Evolutionary conservation across 768 basidiomycete genomes (phyloP).

Genomic region (Lactarius hatsudake): DNA sequence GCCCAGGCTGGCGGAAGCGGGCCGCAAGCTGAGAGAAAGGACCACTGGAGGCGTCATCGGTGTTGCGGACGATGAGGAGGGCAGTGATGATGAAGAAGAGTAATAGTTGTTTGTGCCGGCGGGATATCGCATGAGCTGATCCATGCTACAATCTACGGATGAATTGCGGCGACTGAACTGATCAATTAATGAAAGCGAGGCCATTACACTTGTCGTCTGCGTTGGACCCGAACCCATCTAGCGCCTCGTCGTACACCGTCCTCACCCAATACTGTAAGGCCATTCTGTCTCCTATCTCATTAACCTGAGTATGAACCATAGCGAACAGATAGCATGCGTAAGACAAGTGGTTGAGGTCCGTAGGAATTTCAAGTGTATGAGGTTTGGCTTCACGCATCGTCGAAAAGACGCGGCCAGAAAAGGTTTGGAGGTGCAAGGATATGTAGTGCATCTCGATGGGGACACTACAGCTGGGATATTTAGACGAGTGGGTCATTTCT

Average conservation of each 20-base stretch:
- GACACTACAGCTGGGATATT: too few species aligned
- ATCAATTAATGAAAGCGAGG: conserved; percentile 11
- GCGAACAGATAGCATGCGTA: neutral
- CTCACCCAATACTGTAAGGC: too few species aligned
- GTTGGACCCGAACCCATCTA: conserved; percentile 63
- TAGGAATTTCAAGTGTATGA: too few species aligned
- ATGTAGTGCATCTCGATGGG: too few species aligned
- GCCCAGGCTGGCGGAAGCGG: conserved; percentile 70
- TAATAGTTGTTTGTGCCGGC: conserved; percentile 24
- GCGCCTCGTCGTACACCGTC: too few species aligned
- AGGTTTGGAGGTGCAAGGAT: too few species aligned
- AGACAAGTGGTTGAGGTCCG: too few species aligned
- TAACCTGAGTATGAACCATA: neutral
- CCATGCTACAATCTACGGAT: conserved; percentile 18
- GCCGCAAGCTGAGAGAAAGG: conserved; percentile 63
- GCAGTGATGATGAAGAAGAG: conserved; percentile 47
- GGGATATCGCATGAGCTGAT: neutral
- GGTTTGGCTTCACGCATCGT: too few species aligned
- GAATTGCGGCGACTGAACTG: conserved; percentile 4
- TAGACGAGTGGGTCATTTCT: too few species aligned
- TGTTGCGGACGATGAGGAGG: conserved; percentile 68
- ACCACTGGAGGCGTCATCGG: conserved; percentile 66
- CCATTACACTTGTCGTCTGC: conserved; percentile 48
- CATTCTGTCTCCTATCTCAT: too few species aligned
- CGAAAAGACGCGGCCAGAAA: too few species aligned